A percentile compares a stretch with the other conserved stretches of the same genome.
Conservation (phyloP, 768 basidiomycete species). For the Suillus brevipes region DNA sequence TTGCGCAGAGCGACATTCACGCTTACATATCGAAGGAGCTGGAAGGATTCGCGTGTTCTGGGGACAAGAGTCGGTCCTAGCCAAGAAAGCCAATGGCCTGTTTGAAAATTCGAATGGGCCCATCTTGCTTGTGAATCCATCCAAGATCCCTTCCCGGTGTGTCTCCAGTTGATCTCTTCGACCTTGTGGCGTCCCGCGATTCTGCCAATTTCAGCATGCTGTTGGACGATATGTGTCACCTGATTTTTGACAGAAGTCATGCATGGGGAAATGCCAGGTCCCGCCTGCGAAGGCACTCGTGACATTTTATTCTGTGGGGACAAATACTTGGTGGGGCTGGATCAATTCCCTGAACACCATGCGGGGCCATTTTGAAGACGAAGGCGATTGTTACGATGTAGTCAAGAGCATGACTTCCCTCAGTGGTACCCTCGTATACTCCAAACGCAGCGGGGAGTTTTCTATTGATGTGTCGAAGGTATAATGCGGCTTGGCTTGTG, state of each 20-base stretch:
- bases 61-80: not conserved
- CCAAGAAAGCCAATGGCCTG: not conserved
- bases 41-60: not conserved
- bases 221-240: not conserved
- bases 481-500: too few relatives aligned
- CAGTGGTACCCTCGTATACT: not conserved
- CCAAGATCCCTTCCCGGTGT: not conserved
- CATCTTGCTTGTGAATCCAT: conserved; percentile 4
- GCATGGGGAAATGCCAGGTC: not conserved
- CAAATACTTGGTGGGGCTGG: conserved; percentile 1
- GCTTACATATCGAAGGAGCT: not conserved
- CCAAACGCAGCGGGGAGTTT: too few relatives aligned
- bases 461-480: too few relatives aligned
- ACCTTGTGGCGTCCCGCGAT: not conserved
- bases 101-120: not conserved
- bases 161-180: not conserved
- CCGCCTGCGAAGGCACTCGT: conserved; percentile 7
- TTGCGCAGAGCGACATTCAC: not conserved
- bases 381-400: not conserved
- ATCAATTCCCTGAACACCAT: not conserved
- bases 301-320: not conserved
- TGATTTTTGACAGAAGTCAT: not conserved
- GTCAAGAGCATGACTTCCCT: conserved; percentile 7
- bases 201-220: not conserved
- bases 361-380: not conserved